Base-by-base conservation (phyloP, 768 basidiomycete genomes). In the Aureoboletus auriporus region DNA sequence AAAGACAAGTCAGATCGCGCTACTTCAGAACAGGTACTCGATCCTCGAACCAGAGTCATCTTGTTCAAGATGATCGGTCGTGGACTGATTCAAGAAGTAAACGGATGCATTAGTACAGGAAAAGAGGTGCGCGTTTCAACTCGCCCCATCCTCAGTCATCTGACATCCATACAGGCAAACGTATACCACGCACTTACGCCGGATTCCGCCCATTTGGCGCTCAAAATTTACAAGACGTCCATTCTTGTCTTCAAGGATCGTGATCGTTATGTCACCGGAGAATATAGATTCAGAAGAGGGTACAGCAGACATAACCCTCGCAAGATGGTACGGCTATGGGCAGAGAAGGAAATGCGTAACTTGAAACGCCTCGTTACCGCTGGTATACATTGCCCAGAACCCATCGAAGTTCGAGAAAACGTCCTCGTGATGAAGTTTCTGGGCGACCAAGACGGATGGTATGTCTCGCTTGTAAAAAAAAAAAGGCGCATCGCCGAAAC, bases 241-340 rank as follows among this genome's bases (percentile, higher is more conserved):
- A 98, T 99, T 54, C 82, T 99, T 8, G 77, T 93, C 8, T 99
- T 99, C 77, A 95, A 97, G 67, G 92, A 97, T 56, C 83, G 96
- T n/a, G 91, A 94, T 59, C 86, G 88, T 49, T 99, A 99, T 66
- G 93, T 98, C 35, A 84, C 88, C 0, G 96, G 96, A 43, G 95
- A 98, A 66, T 84, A 88, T 65, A 84, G 96, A n/a, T 98, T 98
- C 72, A 78, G 91, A 41, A 79, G 85, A 47, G 94, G 94, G 23
- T 92, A 92, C 68, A 84, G 81, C 60, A 84, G 86, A 49, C 83
- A 79, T 52, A 99, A 98, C 63, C 95, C 96, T 13, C 82, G 96
- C 26, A 99, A 99, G 71, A 98, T 99, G 95, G 94, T 99, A 16
- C 79, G 93, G 13, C 69, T 98, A 4, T 99, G 96, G 96, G 96